These are phyloP conservation scores for Penicillium flavigenum DNA, from an alignment of 495 filamentous ascomycete species.

Conservation along the genomic window DNA sequence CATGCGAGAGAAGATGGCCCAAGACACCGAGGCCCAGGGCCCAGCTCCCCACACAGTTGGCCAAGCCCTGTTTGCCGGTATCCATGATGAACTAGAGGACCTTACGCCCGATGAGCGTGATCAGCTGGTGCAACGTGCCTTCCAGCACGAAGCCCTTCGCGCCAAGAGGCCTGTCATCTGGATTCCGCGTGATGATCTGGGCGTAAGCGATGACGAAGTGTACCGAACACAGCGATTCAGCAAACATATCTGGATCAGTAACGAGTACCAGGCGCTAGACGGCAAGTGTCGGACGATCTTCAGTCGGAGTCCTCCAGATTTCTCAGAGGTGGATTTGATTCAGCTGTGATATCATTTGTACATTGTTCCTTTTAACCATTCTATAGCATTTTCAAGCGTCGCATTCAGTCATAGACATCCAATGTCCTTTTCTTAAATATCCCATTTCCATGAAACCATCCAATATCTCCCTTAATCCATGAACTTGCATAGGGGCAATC, in stretches of 20 bases:
- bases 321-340: constrained; percentile 87
- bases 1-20: constrained; percentile 39
- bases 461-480: constrained; percentile 48
- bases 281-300: constrained; percentile 84
- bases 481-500: constrained; percentile 62
- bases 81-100: constrained; percentile 91
- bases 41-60: constrained; percentile 53
- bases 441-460: not conserved
- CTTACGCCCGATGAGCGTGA: constrained; percentile 89
- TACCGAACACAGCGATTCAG: constrained; percentile 71
- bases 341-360: constrained; percentile 54
- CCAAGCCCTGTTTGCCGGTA: constrained; percentile 80
- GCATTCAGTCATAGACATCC: constrained; percentile 20
- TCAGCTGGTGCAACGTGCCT: constrained; percentile 79
- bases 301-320: constrained; percentile 85
- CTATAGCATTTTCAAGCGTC: constrained; percentile 28
- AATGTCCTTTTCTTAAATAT: constrained; percentile 5
- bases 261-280: constrained; percentile 85
- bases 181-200: constrained; percentile 91
- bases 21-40: constrained; percentile 68
- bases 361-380: constrained; percentile 18
- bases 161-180: constrained; percentile 86
- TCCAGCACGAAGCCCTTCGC: constrained; percentile 85
- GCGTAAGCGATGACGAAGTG: constrained; percentile 90
- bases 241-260: constrained; percentile 88